These are phyloP conservation scores for Venturia pyrina DNA, from an alignment of 2,329 filamentous ascomycete species.

Conservation along the genomic window DNA sequence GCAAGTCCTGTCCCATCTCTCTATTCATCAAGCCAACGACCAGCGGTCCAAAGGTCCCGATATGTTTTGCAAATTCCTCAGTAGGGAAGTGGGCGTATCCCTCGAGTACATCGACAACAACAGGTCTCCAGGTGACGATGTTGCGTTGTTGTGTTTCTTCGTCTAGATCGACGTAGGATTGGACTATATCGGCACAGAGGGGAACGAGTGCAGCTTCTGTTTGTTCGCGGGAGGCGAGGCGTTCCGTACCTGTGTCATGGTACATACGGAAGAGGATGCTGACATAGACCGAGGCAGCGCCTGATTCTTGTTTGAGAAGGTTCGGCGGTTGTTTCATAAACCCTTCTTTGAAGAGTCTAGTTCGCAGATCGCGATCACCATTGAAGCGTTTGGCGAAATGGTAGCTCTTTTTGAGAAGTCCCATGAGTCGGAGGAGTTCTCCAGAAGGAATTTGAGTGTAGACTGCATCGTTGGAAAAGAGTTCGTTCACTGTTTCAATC, in stretches of 20 bases:
- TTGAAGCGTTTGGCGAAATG: conserved; percentile 97
- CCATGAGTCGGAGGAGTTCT: conserved; percentile 87
- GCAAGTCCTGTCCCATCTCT: conserved; percentile 69
- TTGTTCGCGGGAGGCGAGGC: conserved; percentile 66
- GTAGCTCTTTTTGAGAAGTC: conserved; percentile 87
- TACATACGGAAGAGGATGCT: conserved; percentile 97
- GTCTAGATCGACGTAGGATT: conserved; percentile 74
- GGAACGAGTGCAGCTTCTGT: conserved; percentile 90
- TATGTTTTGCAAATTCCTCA: conserved; percentile 68
- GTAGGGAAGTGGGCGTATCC: conserved; percentile 79
- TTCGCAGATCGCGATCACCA: conserved; percentile 88
- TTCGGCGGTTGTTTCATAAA: conserved; percentile 99
- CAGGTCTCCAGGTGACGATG: conserved; percentile 91
- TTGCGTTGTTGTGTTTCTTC: conserved; percentile 96
- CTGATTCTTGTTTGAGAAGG: conserved; percentile 90
- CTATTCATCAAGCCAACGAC: conserved; percentile 72
- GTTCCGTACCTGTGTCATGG: conserved; percentile 74
- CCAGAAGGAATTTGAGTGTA: conserved; percentile 85
- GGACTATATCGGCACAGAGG: conserved; percentile 88
- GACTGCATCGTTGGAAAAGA: conserved; percentile 94
- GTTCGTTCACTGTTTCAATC: conserved; percentile 98
- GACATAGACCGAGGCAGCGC: conserved; percentile 88
- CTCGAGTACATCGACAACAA: conserved; percentile 93
- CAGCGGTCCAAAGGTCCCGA: conserved; percentile 77
- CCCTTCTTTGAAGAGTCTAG: conserved; percentile 89